Base-by-base conservation (phyloP, 106 monocot species). In the Dendrobium huoshanense region DNA sequence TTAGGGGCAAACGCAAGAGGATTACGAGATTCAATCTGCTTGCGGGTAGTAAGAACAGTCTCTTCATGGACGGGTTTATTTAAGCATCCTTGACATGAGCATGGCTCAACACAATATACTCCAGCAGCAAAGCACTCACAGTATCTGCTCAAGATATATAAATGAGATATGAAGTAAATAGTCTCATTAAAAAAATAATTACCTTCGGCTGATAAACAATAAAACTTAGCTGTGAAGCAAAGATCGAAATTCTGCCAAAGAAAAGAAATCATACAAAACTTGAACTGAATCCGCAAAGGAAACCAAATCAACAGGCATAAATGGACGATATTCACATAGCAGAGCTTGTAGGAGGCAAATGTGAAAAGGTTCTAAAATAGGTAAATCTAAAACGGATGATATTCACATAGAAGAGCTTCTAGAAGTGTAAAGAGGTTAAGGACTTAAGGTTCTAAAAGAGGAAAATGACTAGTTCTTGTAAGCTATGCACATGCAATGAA, bases 1-100 rank as follows among this genome's bases (percentile, higher is more conserved):
- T 99, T 99, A 11, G 98, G 98, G 83, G 98, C 94, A 93, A 99
- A 99, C 76, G 98, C 98, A 86, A 99, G 91, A 67, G 98, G 98
- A 81, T 99, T 99, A 6, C 98, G 91, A 31, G 94, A 91, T 83
- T 99, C 98, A 80, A 99, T 99, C 82, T 93, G 95, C 81, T 95
- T 99, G 56, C 95, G 92, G 77, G 98, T 99, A 47, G 91, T 81
- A 31, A 99, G 79, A 80, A 99, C 98, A 16, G 83, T 91, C 75
- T 95, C 95, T 83, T 95, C 92, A 77, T 99, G 92, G 41, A 90
- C 82, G 44, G 98, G 92, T 67, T 92, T 99, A 88, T 99, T 99
- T 24, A 91, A 82, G 83, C 98, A 99, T 55, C 93, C 98, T 85
- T 95, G 92, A 56, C 98, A 99, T 65, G 92, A 79, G 70, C 98